Percentiles rank a stretch among this genome's conserved stretches.
These are phyloP conservation scores for Pterocarpus santalinus DNA, from an alignment of 306 rosid genomes.

Conservation along the genomic window DNA sequence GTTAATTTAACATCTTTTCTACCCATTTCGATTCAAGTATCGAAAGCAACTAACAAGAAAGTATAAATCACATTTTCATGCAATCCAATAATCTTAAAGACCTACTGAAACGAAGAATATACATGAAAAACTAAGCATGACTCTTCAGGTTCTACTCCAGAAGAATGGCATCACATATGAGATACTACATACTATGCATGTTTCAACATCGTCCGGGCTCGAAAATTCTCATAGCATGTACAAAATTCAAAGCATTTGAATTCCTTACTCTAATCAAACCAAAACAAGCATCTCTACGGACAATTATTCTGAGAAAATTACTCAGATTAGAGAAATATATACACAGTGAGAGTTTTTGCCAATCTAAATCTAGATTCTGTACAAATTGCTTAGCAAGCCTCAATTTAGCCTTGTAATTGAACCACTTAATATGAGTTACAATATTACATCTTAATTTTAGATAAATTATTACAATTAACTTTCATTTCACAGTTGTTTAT, in stretches of 20 bases:
- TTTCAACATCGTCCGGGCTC: slow-evolving; percentile 5
- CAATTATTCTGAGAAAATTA: slow-evolving; percentile 4
- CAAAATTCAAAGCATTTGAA: slow-evolving; percentile 10
- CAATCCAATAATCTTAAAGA: not conserved
- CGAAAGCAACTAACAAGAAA: not conserved
- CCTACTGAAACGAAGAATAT: not conserved
- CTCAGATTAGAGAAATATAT: slow-evolving; percentile 9
- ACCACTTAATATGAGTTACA: slow-evolving; percentile 37
- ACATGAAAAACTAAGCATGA: not conserved
- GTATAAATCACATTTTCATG: not conserved
- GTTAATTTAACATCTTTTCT: not conserved
- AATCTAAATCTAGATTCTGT: slow-evolving; percentile 41
- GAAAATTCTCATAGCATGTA: not conserved
- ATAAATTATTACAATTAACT: slow-evolving; percentile 29
- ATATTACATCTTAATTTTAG: slow-evolving; percentile 29
- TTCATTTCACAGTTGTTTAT: slow-evolving; percentile 13
- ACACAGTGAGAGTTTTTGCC: slow-evolving; percentile 36
- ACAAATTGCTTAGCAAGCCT: slow-evolving; percentile 35
- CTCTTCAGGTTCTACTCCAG: not conserved
- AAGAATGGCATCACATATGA: not conserved
- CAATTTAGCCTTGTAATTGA: slow-evolving; percentile 7
- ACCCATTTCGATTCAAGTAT: slow-evolving; percentile 15
- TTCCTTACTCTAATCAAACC: not conserved
- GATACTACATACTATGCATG: not conserved
- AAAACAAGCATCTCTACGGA: slow-evolving; percentile 10